Conservation (phyloP, 345 rosid genomes). For the Psidium friedrichsthalianum region DNA sequence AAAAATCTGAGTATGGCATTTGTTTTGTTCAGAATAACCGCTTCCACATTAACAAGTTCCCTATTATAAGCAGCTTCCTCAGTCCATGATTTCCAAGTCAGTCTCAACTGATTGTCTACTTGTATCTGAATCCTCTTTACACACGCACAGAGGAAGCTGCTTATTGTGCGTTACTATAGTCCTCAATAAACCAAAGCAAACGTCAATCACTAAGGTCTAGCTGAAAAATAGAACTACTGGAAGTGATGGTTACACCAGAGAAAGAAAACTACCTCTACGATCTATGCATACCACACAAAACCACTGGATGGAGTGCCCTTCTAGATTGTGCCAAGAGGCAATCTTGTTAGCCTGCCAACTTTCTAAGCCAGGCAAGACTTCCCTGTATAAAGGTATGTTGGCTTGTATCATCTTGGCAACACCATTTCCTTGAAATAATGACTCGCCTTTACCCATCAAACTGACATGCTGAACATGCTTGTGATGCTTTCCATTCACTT, state of each 20-base stretch:
- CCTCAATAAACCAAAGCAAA: not conserved
- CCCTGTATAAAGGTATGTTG: conserved; percentile 52
- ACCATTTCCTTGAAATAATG: conserved; percentile 49
- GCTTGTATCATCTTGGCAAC: conserved; percentile 55
- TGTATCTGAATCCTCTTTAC: not conserved
- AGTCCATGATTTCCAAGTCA: not conserved
- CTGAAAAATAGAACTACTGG: not conserved
- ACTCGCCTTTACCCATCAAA: conserved; percentile 26
- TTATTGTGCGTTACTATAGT: not conserved
- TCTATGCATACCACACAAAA: conserved; percentile 78
- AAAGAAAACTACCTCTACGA: conserved; percentile 52
- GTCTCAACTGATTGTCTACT: not conserved
- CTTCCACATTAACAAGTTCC: not conserved
- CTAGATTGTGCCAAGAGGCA: conserved; percentile 83
- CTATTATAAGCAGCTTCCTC: not conserved
- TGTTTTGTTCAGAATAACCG: not conserved
- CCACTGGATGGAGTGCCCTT: conserved; percentile 91
- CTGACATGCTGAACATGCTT: conserved; percentile 37
- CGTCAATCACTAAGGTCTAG: not conserved
- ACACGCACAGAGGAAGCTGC: not conserved
- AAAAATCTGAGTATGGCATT: not conserved
- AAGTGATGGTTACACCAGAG: not conserved
- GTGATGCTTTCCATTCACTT: conserved; percentile 84
- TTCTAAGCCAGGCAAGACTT: conserved; percentile 76
- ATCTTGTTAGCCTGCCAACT: conserved; percentile 88